Base-by-base conservation (phyloP, 1,284 basidiomycete genomes). In the Golubevia sp. region DNA sequence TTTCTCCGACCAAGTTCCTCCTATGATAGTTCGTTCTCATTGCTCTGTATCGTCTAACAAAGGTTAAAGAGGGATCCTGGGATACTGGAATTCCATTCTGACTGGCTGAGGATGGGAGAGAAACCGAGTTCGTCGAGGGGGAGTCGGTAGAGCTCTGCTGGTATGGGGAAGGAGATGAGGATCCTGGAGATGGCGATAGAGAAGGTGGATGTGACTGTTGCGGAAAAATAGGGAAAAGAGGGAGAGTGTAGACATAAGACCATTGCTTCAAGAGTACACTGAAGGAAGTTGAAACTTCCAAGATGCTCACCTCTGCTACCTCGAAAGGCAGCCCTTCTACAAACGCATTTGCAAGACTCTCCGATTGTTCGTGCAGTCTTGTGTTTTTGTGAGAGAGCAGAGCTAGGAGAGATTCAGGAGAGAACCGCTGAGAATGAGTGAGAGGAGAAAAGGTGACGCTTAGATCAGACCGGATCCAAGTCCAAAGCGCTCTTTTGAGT, bases 301-400 rank as follows among this genome's bases (percentile, higher is more conserved):
- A 30, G 18, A 15, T n/a, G n/a, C 24, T 26, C n/a, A 30, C 51
- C 18, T 53, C 51, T 13, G 51, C 25, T 8, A 30, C 27, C 18
- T 26, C 51, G 51, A 53, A 53, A 30, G 74, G 56, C 4, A 78
- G 38, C 1, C 71, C 73, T 56, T 82, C 76, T 25, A 80, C 75
- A 59, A 68, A 82, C 15, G 76, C 74, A 49, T 73, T 77, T 15
- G 78, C 79, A n/a, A 82, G 49, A 2, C 66, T 58, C 34, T 82
- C 79, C 7, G 69, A 74, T 21, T 62, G 54, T 49, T 81, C 74
- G 65, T 79, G 73, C 25, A 76, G 54, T 38, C 64, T 64, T 48
- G 66, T 55, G 2, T 73, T 70, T 8, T 60, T 62, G 27, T 79
- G 71, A 4, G 66, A 67, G 15, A 82, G 51, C 23, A 34, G 60